Evolutionary conservation across 148 eudicot genomes (phyloP).

Genomic region (Rhododendron kiyosumense): DNA sequence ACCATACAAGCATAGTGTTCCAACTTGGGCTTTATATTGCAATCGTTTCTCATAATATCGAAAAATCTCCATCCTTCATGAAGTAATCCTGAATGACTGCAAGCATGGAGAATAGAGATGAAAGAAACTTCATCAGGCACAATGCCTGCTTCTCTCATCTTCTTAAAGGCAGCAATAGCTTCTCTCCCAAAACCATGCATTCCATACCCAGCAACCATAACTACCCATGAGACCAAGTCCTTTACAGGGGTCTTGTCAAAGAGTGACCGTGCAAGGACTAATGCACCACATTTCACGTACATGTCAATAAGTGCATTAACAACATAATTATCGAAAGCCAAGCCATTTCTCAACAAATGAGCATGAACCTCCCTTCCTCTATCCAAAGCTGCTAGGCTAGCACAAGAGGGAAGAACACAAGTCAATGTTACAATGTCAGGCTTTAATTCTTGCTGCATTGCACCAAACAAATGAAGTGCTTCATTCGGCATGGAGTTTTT

Average conservation of each 20-base stretch:
- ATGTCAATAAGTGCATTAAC: conserved; percentile 68
- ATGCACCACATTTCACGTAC: conserved; percentile 58
- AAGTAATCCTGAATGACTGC: conserved; percentile 60
- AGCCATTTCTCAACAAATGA: conserved; percentile 35
- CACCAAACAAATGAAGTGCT: conserved; percentile 41
- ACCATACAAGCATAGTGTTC: conserved; percentile 74
- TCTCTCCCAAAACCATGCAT: conserved; percentile 56
- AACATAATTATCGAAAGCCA: conserved; percentile 35
- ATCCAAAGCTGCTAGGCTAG: conserved; percentile 43
- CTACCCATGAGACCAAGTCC: conserved; percentile 58
- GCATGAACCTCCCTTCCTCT: conserved; percentile 60
- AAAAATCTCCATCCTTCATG: conserved; percentile 50
- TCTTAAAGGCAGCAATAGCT: conserved; percentile 41
- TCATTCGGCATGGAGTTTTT: conserved; percentile 44
- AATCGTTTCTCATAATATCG: conserved; percentile 37
- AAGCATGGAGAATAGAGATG: conserved; percentile 45
- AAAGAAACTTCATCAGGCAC: conserved; percentile 45
- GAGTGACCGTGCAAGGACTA: conserved; percentile 34
- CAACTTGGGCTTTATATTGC: conserved; percentile 43
- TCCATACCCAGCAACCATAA: conserved; percentile 63
- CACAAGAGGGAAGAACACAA: conserved; percentile 57
- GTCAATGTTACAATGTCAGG: conserved; percentile 59
- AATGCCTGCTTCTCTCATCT: conserved; percentile 43
- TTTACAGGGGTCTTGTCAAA: conserved; percentile 41
- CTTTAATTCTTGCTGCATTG: conserved; percentile 42